A percentile compares a stretch with the other conserved stretches of the same genome.
These are phyloP conservation scores for Alternaria sp. DNA, from an alignment of 2,329 filamentous ascomycete genomes.

Conservation along the genomic window DNA sequence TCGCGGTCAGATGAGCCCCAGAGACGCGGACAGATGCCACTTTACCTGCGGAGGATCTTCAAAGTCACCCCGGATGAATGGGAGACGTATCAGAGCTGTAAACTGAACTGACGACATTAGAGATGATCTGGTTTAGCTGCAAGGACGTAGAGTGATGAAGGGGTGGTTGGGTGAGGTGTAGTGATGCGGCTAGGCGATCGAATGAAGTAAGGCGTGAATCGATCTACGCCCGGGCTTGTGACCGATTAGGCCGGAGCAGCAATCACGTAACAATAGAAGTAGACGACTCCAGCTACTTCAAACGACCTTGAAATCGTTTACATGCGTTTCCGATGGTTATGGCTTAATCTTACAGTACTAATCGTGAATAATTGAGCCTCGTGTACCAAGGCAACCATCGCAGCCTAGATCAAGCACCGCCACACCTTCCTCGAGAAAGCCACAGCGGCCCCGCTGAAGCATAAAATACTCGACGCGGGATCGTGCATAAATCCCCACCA, in stretches of 20 bases:
- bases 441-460: conserved; percentile 18
- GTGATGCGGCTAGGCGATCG: conserved; percentile 8
- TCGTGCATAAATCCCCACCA: conserved; percentile 11
- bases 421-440: neutral
- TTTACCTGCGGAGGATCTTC: conserved; percentile 85
- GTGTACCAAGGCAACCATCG: neutral
- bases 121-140: neutral
- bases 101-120: conserved; percentile 49
- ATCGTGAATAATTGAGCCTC: neutral
- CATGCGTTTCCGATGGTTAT: neutral
- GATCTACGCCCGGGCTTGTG: conserved; percentile 8
- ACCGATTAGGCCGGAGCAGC: neutral
- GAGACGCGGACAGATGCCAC: neutral
- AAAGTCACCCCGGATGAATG: conserved; percentile 85
- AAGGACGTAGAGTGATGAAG: conserved; percentile 5
- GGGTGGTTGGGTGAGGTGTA: conserved; percentile 9
- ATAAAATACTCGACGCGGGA: conserved; percentile 25
- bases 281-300: neutral
- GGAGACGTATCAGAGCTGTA: conserved; percentile 87
- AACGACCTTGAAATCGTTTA: neutral
- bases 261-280: neutral
- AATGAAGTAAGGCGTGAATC: conserved; percentile 19
- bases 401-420: neutral
- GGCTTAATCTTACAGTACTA: neutral
- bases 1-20: conserved; percentile 12